phyloP scores from a whole-genome alignment of 208 protist species.

The Crithidia brevicula region DNA sequence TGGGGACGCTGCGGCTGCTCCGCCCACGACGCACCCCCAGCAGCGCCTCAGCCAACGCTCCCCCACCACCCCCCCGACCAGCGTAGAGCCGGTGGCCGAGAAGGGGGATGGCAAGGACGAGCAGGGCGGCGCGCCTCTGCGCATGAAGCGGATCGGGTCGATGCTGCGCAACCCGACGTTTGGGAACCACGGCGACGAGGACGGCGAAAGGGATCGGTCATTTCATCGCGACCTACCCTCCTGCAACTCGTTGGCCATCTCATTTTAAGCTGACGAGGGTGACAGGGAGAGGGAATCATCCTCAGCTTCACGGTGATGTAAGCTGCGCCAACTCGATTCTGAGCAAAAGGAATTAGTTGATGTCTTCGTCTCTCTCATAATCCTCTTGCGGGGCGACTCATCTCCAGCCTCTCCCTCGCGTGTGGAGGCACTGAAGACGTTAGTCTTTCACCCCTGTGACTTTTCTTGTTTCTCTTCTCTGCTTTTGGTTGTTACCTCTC shows the following conservation, averaged over 20 bases:
- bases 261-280: neutral
- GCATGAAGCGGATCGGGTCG: constrained; percentile 9
- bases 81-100: neutral
- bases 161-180: constrained; percentile 14
- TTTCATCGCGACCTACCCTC: constrained; percentile 10
- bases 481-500: no score
- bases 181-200: neutral
- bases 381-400: no score
- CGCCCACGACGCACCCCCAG: neutral
- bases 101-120: neutral
- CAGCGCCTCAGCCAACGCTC: constrained; percentile 9
- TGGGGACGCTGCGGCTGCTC: neutral
- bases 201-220: neutral
- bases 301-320: no score
- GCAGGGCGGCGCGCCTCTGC: neutral
- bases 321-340: no score
- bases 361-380: no score
- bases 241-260: constrained; percentile 9
- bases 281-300: no score
- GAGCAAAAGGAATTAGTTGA: no score
- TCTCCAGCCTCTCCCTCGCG: no score
- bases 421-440: no score
- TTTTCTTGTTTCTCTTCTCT: no score
- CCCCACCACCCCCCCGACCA: neutral
- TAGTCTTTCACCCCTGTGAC: no score